phyloP scores from a whole-genome alignment of 495 filamentous ascomycete genomes.

The Aspergillus taichungensis region DNA sequence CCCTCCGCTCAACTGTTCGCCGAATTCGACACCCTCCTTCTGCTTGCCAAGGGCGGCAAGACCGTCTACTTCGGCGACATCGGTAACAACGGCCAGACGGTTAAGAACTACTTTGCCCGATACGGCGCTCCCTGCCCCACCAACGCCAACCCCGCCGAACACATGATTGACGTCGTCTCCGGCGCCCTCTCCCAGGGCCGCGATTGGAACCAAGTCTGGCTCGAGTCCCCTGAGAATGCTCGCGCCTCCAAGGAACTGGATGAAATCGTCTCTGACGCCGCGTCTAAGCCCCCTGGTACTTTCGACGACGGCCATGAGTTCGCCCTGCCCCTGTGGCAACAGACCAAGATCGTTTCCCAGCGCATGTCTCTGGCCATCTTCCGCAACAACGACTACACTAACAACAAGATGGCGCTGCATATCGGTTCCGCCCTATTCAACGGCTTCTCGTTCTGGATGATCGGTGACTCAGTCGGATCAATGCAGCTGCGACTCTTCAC shows the following conservation, averaged over 20 bases:
- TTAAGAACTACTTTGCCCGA: constrained; percentile 65
- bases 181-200: constrained; percentile 27
- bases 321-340: constrained; percentile 47
- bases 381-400: constrained; percentile 55
- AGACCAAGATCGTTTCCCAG: constrained; percentile 47
- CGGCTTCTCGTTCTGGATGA: constrained; percentile 39
- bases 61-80: constrained; percentile 65
- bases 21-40: constrained; percentile 62
- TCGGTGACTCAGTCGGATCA: constrained; percentile 18
- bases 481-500: constrained; percentile 34
- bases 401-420: constrained; percentile 48
- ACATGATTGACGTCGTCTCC: constrained; percentile 81
- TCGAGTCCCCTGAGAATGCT: constrained; percentile 43
- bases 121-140: constrained; percentile 65
- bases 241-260: constrained; percentile 44
- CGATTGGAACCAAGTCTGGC: constrained; percentile 60
- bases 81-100: constrained; percentile 42
- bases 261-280: constrained; percentile 38
- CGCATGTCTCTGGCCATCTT: constrained; percentile 52
- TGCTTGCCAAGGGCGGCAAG: constrained; percentile 61
- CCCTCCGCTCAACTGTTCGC: constrained; percentile 64
- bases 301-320: constrained; percentile 42
- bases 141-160: constrained; percentile 76
- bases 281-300: constrained; percentile 24
- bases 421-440: constrained; percentile 34